Evolutionary conservation across 768 basidiomycete genomes (phyloP), one percentile per base, ranked within the genome.

Genomic region (Lenzites betulinus): DNA sequence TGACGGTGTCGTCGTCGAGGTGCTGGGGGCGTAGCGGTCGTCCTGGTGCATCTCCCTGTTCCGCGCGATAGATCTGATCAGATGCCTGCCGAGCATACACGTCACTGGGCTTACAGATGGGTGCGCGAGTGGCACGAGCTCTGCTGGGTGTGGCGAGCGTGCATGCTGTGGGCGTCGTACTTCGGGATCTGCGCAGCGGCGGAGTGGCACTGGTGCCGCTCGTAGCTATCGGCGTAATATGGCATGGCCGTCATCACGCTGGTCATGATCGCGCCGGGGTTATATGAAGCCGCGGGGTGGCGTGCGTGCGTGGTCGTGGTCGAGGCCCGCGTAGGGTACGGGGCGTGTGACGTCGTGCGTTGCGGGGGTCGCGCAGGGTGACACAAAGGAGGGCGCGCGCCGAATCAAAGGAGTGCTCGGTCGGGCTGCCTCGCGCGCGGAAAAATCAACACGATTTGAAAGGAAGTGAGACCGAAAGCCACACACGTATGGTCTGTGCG

Each of bases 391-490:
- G 20, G 16, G 28, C 23, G 38, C 30, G 44, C 30, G 22, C 20
- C 48, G 48, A 58, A 33, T 58, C 61, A 62, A 62, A 62, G 56
- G 47, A 58, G 35, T 41, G 49, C 22, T 55, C 39, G 51, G 44
- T 23, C 7, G 53, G 53, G 38, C 43, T 56, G 43, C 54, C 35
- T 51, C 43, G 51, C 22, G 35, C 44, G 55, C 46, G 54, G 61
- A 51, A 51, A 51, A 51, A 62, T 62, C 61, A 58, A 58, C 51
- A 57, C 20, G 30, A 25, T 51, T 47, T 57, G 42, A 57, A 51
- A 49, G 50, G 18, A 39, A 48, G 43, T 47, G 55, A 54, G 35
- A 46, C 47, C 49, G 46, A 35, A 52, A 51, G 61, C 61, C 61
- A 62, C 55, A 62, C 61, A 58, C 30, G 4, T 50, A 42, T 39